Base-by-base conservation (phyloP, 495 filamentous ascomycete genomes). In the Talaromyces proteolyticus region DNA sequence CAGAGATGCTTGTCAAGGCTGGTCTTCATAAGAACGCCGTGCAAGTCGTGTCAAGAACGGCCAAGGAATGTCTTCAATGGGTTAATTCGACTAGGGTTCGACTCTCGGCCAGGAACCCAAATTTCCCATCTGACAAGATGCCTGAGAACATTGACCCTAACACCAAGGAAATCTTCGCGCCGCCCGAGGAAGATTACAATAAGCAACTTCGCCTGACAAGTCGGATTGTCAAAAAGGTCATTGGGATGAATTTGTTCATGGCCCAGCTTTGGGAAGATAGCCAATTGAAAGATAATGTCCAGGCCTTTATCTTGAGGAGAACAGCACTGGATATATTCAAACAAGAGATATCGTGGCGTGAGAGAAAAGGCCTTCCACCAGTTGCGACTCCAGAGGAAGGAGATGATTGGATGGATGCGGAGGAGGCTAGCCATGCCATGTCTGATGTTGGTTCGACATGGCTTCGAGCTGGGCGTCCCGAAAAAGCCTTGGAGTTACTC, bases 401-500 rank as follows among this genome's bases (percentile, higher is more conserved):
- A 81, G 57, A 60, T 88, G 16, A 62, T 25, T 49, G 47, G 47
- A n/a, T 49, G 36, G 40, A 22, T 6, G 47, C 47, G 6, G 47
- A 49, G 37, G 47, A 49, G 21, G 21, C 34, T 22, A 21, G 19
- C 11, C 18, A 49, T 22, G 17, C 20, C 20, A 49, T 49, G 47
- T 49, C 47, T 23, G 37, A 49, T 11, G 16, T 49, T 18, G 47
- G 47, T 3, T 25, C 37, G 37, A 49, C 47, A 6, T 49, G 47
- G 47, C n/a, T 49, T 12, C 47, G 47, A 7, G 47, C 36, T 22
- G 47, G 47, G 5, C 20, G 47, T 14, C 47, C 47, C 6, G 87
- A 88, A 50, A 81, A 96, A 6, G 87, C 93, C 14, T 76, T 88
- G 22, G 91, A 92, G n/a, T 72, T 97, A 29, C 95, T 88, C 62